A percentile compares a stretch with the other conserved stretches of the same genome.
Evolutionary conservation across 768 basidiomycete species (phyloP).

Genomic region (Tylopilus rubrobrunneus): DNA sequence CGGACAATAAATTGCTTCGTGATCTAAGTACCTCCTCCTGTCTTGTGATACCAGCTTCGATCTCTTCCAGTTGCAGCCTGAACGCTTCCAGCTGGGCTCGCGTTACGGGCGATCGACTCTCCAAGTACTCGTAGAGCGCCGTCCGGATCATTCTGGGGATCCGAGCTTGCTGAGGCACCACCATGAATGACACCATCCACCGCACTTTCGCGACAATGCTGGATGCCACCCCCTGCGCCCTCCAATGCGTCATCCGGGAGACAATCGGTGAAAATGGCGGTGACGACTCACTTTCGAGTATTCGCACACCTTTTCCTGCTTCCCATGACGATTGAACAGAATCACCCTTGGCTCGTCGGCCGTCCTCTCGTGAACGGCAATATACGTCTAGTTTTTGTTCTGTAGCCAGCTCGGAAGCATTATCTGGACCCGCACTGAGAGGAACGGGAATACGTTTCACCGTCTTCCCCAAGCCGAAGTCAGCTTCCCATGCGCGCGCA

Average conservation of each 20-base stretch:
- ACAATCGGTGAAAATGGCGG: slow-evolving; percentile 29
- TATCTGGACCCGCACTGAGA: neutral
- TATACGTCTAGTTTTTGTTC: neutral
- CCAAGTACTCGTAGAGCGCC: slow-evolving; percentile 17
- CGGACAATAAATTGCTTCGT: slow-evolving; percentile 30
- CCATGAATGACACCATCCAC: neutral
- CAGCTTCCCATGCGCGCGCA: slow-evolving; percentile 31
- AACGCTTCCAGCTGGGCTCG: slow-evolving; percentile 24
- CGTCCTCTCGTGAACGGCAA: neutral
- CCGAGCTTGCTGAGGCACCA: neutral
- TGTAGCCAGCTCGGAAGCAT: neutral
- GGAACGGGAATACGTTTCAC: slow-evolving; percentile 25
- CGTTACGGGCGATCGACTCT: slow-evolving; percentile 22
- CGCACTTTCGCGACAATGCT: neutral
- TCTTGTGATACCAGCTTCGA: slow-evolving; percentile 21
- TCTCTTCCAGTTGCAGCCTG: slow-evolving; percentile 23
- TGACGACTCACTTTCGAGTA: slow-evolving; percentile 21
- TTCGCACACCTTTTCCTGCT: slow-evolving; percentile 5
- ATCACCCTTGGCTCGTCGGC: neutral
- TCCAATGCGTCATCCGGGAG: neutral
- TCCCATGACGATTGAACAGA: slow-evolving; percentile 5
- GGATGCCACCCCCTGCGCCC: neutral
- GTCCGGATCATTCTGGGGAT: slow-evolving; percentile 4
- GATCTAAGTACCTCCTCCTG: slow-evolving; percentile 24
- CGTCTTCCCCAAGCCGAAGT: slow-evolving; percentile 27